Percentiles rank a stretch among this genome's conserved stretches.
Evolutionary conservation across 495 filamentous ascomycete genomes (phyloP).

Genomic region (Trichoderma parareesei): DNA sequence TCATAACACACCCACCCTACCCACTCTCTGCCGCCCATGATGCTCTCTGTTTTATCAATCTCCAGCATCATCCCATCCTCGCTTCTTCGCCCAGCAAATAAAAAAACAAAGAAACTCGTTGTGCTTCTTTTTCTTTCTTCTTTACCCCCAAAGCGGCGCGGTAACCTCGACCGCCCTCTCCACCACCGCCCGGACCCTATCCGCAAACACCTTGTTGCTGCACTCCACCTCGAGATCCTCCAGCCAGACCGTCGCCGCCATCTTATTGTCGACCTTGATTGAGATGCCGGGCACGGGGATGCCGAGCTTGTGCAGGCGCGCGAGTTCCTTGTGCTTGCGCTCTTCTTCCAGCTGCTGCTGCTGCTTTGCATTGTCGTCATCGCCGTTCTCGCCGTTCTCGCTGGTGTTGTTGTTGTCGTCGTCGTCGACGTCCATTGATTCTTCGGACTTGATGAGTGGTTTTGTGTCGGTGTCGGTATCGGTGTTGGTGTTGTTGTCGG

Average conservation of each 20-base stretch:
- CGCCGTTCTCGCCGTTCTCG: conserved; percentile 13
- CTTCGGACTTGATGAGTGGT: conserved; percentile 25
- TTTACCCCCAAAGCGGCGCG: conserved; percentile 55
- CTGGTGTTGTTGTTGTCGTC: conserved; percentile 24
- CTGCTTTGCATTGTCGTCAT: conserved; percentile 26
- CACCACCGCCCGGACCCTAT: conserved; percentile 78
- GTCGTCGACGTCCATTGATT: conserved; percentile 29
- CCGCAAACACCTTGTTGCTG: conserved; percentile 58
- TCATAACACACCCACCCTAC: no score
- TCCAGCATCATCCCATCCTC: no score
- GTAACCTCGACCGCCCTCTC: conserved; percentile 89
- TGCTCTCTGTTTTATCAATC: no score
- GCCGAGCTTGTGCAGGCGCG: conserved; percentile 66
- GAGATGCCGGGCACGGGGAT: conserved; percentile 83
- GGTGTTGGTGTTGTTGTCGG: conserved; percentile 13
- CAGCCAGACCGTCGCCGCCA: conserved; percentile 82
- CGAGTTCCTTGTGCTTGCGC: conserved; percentile 45
- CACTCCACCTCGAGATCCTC: conserved; percentile 89
- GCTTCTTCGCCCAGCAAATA: no score
- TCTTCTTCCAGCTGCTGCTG: conserved; percentile 26
- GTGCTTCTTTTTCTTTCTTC: neutral
- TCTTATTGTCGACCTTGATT: conserved; percentile 73
- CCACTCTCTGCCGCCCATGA: neutral
- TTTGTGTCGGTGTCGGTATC: conserved; percentile 11
- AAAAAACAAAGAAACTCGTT: neutral